These are phyloP conservation scores for Aaosphaeria arxii DNA, from an alignment of 2,329 filamentous ascomycete genomes.

Conservation along the genomic window DNA sequence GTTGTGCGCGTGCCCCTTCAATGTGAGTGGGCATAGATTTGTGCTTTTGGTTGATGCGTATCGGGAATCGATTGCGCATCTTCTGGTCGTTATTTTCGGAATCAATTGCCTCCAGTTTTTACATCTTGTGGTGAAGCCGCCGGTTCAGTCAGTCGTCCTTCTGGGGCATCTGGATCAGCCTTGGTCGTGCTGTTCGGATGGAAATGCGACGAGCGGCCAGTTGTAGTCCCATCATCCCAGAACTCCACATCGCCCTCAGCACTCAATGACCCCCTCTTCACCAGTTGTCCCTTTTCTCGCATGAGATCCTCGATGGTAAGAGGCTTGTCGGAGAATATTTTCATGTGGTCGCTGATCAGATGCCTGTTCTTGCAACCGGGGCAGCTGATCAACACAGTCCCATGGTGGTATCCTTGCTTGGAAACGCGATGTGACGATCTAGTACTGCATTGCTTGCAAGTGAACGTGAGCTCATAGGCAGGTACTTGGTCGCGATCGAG, in stretches of 20 bases:
- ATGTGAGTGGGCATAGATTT: too few relatives aligned
- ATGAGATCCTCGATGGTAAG: constrained; percentile 77
- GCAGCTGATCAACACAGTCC: constrained; percentile 85
- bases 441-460: constrained; percentile 78
- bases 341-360: constrained; percentile 86
- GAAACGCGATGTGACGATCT: constrained; percentile 83
- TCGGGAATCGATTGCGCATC: too few relatives aligned
- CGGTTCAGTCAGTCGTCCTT: constrained; percentile 4
- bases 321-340: constrained; percentile 70
- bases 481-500: constrained; percentile 49
- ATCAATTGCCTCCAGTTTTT: neutral
- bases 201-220: constrained; percentile 32
- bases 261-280: constrained; percentile 69
- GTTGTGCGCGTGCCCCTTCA: too few relatives aligned
- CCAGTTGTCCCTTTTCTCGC: constrained; percentile 68
- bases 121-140: neutral
- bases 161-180: constrained; percentile 8
- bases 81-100: too few relatives aligned
- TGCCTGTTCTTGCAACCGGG: constrained; percentile 83
- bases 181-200: constrained; percentile 25
- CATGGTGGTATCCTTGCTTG: constrained; percentile 92
- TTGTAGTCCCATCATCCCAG: constrained; percentile 68
- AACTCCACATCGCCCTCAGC: constrained; percentile 88
- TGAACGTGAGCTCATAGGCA: constrained; percentile 86
- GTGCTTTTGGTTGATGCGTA: too few relatives aligned